Conservation (phyloP, 2,329 filamentous ascomycete genomes). For the Neopestalotiopsis sp. region DNA sequence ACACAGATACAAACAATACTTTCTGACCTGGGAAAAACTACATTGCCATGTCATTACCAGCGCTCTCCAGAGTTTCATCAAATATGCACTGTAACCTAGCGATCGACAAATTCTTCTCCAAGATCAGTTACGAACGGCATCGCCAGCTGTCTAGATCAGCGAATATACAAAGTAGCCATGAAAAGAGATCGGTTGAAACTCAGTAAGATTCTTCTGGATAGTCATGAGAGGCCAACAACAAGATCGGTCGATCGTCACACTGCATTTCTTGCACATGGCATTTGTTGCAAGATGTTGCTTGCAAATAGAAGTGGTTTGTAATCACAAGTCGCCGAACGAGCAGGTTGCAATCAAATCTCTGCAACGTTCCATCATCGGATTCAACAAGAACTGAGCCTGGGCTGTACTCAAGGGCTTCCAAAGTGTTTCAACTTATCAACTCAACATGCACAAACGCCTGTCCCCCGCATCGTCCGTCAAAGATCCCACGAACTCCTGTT, state of each 20-base stretch:
- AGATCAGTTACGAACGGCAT: slow-evolving; percentile 59
- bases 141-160: slow-evolving; percentile 66
- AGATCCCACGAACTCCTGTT: slow-evolving; percentile 68
- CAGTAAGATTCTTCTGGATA: slow-evolving; percentile 75
- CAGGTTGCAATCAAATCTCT: slow-evolving; percentile 71
- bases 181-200: slow-evolving; percentile 74
- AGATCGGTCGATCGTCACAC: slow-evolving; percentile 31
- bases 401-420: slow-evolving; percentile 22
- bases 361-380: slow-evolving; percentile 76
- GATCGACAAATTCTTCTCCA: slow-evolving; percentile 80
- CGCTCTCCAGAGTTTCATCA: slow-evolving; percentile 74
- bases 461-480: slow-evolving; percentile 78
- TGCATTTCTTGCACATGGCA: slow-evolving; percentile 25
- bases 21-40: slow-evolving; percentile 71
- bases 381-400: slow-evolving; percentile 62
- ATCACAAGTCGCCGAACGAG: slow-evolving; percentile 80
- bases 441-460: slow-evolving; percentile 62
- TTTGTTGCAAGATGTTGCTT: slow-evolving; percentile 73
- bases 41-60: slow-evolving; percentile 77
- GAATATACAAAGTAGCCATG: slow-evolving; percentile 73
- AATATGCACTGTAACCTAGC: slow-evolving; percentile 78
- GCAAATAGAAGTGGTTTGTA: slow-evolving; percentile 72
- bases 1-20: slow-evolving; percentile 61
- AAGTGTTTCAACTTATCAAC: background rate
- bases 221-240: slow-evolving; percentile 57